A percentile compares a stretch with the other conserved stretches of the same genome.
phyloP scores from a whole-genome alignment of 73 alveolate genomes.

The Uronychia binucleata region DNA sequence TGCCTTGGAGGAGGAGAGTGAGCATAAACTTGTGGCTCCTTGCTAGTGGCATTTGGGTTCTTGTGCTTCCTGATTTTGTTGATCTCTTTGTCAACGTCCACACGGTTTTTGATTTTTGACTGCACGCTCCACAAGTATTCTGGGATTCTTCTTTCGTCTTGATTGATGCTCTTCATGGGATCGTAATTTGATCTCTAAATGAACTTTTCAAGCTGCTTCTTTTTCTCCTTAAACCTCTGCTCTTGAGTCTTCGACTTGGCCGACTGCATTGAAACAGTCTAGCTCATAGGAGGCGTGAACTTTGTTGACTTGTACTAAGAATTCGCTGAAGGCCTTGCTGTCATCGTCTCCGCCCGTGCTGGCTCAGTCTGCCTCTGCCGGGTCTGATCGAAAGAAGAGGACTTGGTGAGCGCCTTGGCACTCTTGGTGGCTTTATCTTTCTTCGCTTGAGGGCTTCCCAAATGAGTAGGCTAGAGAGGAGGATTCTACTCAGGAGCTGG shows the following conservation, averaged over 20 bases:
- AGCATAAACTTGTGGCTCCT: background rate
- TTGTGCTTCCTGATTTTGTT: background rate
- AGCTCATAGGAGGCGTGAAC: background rate
- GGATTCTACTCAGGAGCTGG: background rate
- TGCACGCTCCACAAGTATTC: background rate
- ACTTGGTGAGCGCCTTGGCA: background rate
- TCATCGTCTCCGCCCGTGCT: background rate
- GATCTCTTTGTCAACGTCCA: background rate
- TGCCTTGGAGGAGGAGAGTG: background rate
- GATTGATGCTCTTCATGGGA: background rate
- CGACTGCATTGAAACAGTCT: background rate
- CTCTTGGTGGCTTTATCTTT: background rate
- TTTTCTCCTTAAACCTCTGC: background rate
- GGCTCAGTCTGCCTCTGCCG: background rate
- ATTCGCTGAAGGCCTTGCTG: background rate
- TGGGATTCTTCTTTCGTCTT: background rate
- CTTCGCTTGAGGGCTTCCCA: background rate
- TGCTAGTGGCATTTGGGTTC: background rate
- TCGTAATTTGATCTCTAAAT: background rate
- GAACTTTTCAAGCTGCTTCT: background rate
- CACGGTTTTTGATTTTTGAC: background rate
- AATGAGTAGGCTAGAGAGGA: background rate
- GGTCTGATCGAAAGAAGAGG: background rate
- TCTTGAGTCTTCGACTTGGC: background rate
- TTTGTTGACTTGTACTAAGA: background rate